Evolutionary conservation across 345 rosid genomes (phyloP).

Genomic region (Alliaria petiolata): DNA sequence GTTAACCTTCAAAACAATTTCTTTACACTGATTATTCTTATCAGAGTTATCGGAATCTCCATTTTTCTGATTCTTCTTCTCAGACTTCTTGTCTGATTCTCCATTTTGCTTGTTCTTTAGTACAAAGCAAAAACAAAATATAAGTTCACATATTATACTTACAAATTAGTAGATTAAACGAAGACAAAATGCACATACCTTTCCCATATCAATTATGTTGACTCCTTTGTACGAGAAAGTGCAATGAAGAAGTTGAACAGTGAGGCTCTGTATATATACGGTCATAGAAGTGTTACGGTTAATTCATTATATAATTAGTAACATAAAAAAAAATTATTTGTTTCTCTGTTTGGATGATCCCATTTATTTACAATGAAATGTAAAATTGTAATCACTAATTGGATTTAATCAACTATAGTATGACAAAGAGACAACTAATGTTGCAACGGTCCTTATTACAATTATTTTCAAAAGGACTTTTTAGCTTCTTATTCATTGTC

Average conservation of each 20-base stretch:
- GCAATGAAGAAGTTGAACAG: background rate
- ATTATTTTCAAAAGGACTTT: no score
- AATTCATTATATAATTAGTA: background rate
- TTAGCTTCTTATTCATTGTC: conserved; percentile 4
- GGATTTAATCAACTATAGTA: background rate
- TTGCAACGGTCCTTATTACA: conserved; percentile 17
- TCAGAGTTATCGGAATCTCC: conserved; percentile 4
- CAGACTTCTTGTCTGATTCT: background rate
- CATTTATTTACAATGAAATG: background rate
- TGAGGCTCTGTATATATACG: background rate
- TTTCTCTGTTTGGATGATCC: conserved; percentile 17
- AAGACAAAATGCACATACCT: conserved; percentile 11
- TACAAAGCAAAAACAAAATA: background rate
- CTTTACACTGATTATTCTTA: conserved; percentile 32
- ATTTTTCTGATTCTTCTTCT: conserved; percentile 5
- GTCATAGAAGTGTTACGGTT: background rate
- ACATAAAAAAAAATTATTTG: conserved; percentile 2
- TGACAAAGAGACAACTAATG: conserved; percentile 3
- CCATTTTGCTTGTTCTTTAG: conserved; percentile 27
- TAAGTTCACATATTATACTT: no score
- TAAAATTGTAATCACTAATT: background rate
- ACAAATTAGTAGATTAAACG: background rate
- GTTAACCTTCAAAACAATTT: conserved; percentile 51
- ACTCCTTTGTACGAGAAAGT: background rate
- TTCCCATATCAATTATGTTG: conserved; percentile 19